phyloP scores from a whole-genome alignment of 345 rosid species.

The Kernera saxatilis region DNA sequence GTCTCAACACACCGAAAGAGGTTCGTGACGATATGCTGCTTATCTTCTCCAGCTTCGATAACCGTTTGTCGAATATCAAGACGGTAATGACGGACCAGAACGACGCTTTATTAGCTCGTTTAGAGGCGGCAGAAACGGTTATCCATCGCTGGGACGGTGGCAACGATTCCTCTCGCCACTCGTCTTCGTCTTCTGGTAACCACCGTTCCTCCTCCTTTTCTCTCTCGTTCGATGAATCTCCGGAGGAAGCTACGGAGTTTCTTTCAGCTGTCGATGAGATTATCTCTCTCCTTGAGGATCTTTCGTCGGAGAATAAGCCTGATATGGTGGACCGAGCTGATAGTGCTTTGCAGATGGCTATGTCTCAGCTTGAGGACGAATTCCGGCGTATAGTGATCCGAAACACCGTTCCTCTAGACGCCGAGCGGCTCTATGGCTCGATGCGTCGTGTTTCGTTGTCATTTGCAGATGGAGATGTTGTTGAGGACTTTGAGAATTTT shows the following conservation, averaged over 20 bases:
- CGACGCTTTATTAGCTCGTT: constrained; percentile 31
- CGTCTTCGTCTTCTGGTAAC: constrained; percentile 42
- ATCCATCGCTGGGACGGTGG: constrained; percentile 57
- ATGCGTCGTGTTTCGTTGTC: constrained; percentile 71
- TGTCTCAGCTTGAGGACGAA: constrained; percentile 92
- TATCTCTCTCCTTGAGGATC: constrained; percentile 46
- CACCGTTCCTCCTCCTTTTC: constrained; percentile 29
- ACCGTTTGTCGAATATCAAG: constrained; percentile 83
- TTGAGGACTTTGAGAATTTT: constrained; percentile 69
- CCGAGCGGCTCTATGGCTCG: constrained; percentile 71
- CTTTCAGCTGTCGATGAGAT: constrained; percentile 74
- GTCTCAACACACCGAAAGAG: constrained; percentile 84
- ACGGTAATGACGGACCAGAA: constrained; percentile 49
- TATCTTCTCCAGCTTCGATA: constrained; percentile 91
- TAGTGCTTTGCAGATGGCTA: constrained; percentile 76
- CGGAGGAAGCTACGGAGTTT: constrained; percentile 60
- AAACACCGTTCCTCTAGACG: constrained; percentile 75
- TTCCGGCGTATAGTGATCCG: constrained; percentile 73
- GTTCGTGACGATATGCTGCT: constrained; percentile 92
- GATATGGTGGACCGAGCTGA: constrained; percentile 77
- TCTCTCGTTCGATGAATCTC: constrained; percentile 62
- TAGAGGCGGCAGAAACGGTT: constrained; percentile 66
- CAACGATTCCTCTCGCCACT: constrained; percentile 33
- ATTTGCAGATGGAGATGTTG: constrained; percentile 60
- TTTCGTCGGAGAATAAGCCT: constrained; percentile 41